phyloP scores from a whole-genome alignment of 2,329 filamentous ascomycete species.

The Diaporthe sp. region DNA sequence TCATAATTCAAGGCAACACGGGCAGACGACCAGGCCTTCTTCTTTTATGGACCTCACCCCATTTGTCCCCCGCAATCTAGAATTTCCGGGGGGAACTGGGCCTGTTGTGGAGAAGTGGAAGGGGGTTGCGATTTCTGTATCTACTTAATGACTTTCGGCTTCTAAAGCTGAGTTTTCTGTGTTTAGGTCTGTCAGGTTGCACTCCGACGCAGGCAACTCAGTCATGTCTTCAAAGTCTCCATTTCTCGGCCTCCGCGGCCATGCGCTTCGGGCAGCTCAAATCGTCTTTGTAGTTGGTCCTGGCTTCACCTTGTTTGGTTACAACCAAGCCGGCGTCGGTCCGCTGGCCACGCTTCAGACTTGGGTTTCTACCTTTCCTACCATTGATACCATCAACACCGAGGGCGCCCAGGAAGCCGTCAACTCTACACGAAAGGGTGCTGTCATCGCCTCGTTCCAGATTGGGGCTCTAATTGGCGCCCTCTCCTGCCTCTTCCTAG shows the following conservation, averaged over 20 bases:
- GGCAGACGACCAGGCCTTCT: not conserved
- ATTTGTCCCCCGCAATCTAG: not conserved
- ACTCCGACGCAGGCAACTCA: not conserved
- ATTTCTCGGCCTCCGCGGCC: slow-evolving; percentile 41
- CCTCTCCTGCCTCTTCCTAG: slow-evolving; percentile 47
- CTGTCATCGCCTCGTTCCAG: slow-evolving; percentile 43
- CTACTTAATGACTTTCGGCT: slow-evolving; percentile 16
- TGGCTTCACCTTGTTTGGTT: slow-evolving; percentile 62
- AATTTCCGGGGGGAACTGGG: not conserved
- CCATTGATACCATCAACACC: slow-evolving; percentile 61
- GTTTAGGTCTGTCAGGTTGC: not conserved
- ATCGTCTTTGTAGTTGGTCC: slow-evolving; percentile 43
- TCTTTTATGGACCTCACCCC: slow-evolving; percentile 8
- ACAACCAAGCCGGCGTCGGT: slow-evolving; percentile 64
- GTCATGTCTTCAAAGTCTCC: not conserved
- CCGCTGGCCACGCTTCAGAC: slow-evolving; percentile 53
- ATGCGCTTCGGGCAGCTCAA: slow-evolving; percentile 38
- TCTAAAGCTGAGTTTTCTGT: slow-evolving; percentile 1
- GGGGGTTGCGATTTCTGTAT: not conserved
- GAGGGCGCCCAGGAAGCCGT: slow-evolving; percentile 56
- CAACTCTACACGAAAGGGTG: slow-evolving; percentile 52
- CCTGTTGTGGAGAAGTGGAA: not conserved
- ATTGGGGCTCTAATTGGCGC: slow-evolving; percentile 45
- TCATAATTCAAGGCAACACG: not conserved
- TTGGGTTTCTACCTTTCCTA: slow-evolving; percentile 59